Base-by-base conservation (phyloP, 2,329 filamentous ascomycete species). In the Achaetomium macrosporum region DNA sequence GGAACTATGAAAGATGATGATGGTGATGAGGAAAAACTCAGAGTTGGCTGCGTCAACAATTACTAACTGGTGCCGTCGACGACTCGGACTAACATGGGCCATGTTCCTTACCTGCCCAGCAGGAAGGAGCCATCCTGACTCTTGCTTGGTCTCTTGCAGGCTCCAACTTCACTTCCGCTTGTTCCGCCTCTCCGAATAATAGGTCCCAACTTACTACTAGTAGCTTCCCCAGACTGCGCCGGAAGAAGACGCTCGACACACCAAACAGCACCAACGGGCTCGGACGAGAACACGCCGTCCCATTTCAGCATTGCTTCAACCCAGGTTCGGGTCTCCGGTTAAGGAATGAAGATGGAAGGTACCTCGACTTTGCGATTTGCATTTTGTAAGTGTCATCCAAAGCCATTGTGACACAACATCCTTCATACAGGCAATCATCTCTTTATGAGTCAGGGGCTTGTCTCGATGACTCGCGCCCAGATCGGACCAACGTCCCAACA, bases 321-420 rank as follows among this genome's bases (percentile, higher is more conserved):
- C 25, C 7, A 25, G 25, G 25, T 36, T 12, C 5, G 10, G 11
- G 11, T 36, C 33, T 11, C 5, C 42, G 9, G 16, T 10, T 5
- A 25, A n/a, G 17, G 6, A 46, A 8, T 16, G 8, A 46, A 13
- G 29, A 46, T 20, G 19, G 19, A 16, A 39, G 29, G 4, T 17
- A 29, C 19, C 11, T 43, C 43, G 19, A 36, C 30, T 15, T 29
- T 35, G 42, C 15, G 2, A 39, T 19, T 43, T 44, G 17, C 25
- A 35, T 4, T 25, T 7, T 25, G 25, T 33, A 41, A 45, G 44
- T 51, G 50, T 53, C 56, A 58, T 53, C 29, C 47, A 41, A 49
- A 57, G 47, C 56, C 56, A 58, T 50, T 13, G 58, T 60, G 36
- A 57, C 56, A 60, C 58, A 49, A 43, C 55, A 44, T 51, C 49